Percentiles rank a stretch among this genome's conserved stretches.
These are phyloP conservation scores for Xylariaceae sp. DNA, from an alignment of 2,329 filamentous ascomycete genomes.

Conservation along the genomic window DNA sequence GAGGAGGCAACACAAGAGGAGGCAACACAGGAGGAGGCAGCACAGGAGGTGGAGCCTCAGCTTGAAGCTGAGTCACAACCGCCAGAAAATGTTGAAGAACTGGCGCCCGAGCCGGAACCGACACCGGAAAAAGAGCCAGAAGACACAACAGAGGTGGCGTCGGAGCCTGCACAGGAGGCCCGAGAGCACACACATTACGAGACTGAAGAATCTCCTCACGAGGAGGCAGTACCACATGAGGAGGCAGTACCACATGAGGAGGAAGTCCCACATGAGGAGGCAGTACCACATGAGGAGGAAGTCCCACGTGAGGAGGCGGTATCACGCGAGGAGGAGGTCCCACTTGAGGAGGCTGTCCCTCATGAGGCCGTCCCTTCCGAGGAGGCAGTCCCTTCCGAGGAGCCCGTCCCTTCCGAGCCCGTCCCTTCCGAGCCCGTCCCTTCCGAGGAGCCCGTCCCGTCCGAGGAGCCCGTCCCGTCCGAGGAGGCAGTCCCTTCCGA, in stretches of 20 bases:
- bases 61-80: too few relatives aligned
- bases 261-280: neutral
- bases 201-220: neutral
- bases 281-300: neutral
- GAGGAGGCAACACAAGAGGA: too few relatives aligned
- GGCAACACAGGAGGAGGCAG: too few relatives aligned
- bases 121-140: neutral
- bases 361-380: neutral
- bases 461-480: too few relatives aligned
- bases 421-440: neutral
- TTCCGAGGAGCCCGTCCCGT: too few relatives aligned
- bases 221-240: neutral
- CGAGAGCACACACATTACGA: neutral
- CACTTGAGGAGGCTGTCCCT: neutral
- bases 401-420: too few relatives aligned
- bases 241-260: neutral
- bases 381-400: too few relatives aligned
- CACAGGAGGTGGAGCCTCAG: neutral
- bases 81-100: neutral
- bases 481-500: neutral
- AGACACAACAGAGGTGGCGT: neutral
- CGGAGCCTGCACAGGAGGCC: neutral
- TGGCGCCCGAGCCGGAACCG: neutral
- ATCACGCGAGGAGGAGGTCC: neutral
- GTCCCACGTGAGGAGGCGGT: neutral